These are phyloP conservation scores for Austroboletus rostrupii DNA, from an alignment of 1,284 basidiomycete genomes.

Conservation along the genomic window DNA sequence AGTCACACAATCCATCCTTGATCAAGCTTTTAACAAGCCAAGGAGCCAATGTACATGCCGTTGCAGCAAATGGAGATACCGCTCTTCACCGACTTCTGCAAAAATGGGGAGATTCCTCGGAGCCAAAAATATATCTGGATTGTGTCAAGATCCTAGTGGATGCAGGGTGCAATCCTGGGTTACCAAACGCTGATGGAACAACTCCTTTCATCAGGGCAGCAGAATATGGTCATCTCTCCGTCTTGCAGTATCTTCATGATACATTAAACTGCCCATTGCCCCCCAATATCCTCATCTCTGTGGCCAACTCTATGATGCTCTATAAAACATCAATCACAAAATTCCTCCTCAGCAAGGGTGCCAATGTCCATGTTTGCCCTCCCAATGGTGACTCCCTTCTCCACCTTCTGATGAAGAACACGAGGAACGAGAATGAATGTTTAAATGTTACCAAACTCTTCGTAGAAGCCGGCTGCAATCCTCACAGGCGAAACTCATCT, in stretches of 20 bases:
- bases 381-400: slow-evolving; percentile 5
- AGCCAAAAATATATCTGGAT: background rate
- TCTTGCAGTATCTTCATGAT: background rate
- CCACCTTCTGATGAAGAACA: background rate
- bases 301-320: background rate
- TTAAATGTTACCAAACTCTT: background rate
- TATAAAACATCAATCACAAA: background rate
- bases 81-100: slow-evolving; percentile 1
- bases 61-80: slow-evolving; percentile 2
- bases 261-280: background rate
- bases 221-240: background rate
- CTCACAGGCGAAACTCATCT: background rate
- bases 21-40: background rate
- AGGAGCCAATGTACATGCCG: slow-evolving; percentile 1
- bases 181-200: background rate
- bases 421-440: background rate
- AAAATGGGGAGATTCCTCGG: fast-evolving
- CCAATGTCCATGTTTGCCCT: background rate
- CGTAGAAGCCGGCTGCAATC: slow-evolving; percentile 5
- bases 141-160: background rate
- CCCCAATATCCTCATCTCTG: background rate
- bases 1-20: fast-evolving
- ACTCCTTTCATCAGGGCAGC: background rate
- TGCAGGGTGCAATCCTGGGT: slow-evolving; percentile 1
- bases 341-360: slow-evolving; percentile 7